These are phyloP conservation scores for Berberis vulgaris DNA, from an alignment of 164 flowering plant genomes.

Conservation along the genomic window DNA sequence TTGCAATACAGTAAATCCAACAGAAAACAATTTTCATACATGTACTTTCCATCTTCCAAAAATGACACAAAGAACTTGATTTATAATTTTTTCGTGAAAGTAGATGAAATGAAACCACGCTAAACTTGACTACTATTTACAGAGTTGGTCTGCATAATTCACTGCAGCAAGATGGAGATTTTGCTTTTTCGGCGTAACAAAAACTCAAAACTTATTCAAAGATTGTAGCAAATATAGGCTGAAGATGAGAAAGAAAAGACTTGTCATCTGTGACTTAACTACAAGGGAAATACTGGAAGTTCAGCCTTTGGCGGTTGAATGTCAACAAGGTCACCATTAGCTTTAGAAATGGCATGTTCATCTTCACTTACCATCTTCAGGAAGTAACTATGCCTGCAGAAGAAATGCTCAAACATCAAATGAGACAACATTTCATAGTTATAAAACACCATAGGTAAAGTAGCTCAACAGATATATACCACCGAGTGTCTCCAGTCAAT, in stretches of 20 bases:
- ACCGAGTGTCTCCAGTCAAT: neutral
- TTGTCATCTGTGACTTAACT: neutral
- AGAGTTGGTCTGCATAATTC: no score
- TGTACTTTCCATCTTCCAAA: no score
- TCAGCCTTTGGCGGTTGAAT: conserved; percentile 26
- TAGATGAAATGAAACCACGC: no score
- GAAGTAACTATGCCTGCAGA: conserved; percentile 88
- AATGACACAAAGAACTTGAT: no score
- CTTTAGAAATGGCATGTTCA: conserved; percentile 6
- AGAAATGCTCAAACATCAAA: conserved; percentile 1
- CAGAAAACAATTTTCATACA: no score
- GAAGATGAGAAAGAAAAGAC: neutral
- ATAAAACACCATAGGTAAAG: neutral
- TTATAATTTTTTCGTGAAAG: no score
- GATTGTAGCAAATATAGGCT: neutral
- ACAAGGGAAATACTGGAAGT: conserved; percentile 48
- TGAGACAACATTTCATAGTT: neutral
- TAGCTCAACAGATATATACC: neutral
- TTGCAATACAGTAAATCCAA: no score
- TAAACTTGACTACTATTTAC: no score
- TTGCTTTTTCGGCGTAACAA: neutral
- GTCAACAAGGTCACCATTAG: conserved; percentile 13
- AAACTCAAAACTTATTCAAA: neutral
- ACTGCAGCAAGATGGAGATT: no score
- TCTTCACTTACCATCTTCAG: conserved; percentile 57